phyloP scores from a whole-genome alignment of 208 protist species.

The Crithidia thermophila region DNA sequence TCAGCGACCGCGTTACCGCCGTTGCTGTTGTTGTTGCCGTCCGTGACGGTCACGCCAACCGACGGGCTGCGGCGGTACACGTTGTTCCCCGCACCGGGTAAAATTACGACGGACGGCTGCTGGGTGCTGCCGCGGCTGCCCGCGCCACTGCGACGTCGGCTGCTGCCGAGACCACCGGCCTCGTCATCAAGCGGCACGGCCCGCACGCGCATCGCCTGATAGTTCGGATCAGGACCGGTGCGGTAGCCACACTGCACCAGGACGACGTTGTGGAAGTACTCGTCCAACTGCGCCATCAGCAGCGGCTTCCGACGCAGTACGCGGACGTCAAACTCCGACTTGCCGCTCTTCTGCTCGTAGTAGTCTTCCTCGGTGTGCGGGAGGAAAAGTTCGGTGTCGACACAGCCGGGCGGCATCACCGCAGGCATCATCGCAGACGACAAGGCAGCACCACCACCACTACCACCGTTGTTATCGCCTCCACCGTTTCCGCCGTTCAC shows the following conservation, averaged over 20 bases:
- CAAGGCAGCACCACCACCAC: neutral
- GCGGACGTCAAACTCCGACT: conserved; percentile 64
- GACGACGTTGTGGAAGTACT: conserved; percentile 76
- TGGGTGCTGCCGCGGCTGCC: conserved; percentile 7
- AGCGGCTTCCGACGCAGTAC: conserved; percentile 45
- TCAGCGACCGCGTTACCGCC: neutral
- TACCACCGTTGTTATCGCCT: no score
- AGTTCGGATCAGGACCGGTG: conserved; percentile 39
- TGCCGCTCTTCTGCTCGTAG: conserved; percentile 68
- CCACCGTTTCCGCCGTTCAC: neutral
- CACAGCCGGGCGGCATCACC: conserved; percentile 53
- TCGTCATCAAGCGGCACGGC: conserved; percentile 26
- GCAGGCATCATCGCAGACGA: conserved; percentile 12
- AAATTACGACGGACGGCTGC: conserved; percentile 23
- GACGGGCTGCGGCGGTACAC: conserved; percentile 9
- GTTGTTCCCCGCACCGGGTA: conserved; percentile 14
- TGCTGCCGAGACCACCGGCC: neutral
- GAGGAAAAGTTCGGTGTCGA: conserved; percentile 70
- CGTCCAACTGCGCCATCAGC: conserved; percentile 61
- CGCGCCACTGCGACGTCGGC: neutral
- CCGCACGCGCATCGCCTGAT: conserved; percentile 32
- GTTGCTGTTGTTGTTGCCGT: neutral
- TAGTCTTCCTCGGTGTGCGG: conserved; percentile 57
- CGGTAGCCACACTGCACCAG: conserved; percentile 74
- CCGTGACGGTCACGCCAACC: neutral